Conservation (phyloP, 495 filamentous ascomycete genomes). For the Hypoxylon lienhwacheense region DNA sequence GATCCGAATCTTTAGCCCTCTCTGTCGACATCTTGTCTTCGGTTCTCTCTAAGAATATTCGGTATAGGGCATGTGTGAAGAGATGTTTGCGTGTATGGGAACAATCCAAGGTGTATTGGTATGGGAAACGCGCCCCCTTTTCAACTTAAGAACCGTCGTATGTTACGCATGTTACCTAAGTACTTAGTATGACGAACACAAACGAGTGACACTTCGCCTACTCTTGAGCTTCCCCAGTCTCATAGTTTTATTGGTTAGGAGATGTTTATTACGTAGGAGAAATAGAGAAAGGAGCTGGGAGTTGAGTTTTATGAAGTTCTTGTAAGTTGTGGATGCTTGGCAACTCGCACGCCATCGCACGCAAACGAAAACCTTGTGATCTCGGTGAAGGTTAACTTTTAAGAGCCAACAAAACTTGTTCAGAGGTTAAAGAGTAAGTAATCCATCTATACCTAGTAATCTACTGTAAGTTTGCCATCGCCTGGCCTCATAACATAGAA, state of each 20-base stretch:
- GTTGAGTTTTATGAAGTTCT: slow-evolving; percentile 11
- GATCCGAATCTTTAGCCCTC: slow-evolving; percentile 22
- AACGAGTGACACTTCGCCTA: slow-evolving; percentile 5
- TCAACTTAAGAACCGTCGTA: slow-evolving; percentile 9
- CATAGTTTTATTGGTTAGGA: slow-evolving; percentile 16
- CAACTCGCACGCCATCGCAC: slow-evolving; percentile 35
- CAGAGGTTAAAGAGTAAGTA: too few relatives aligned
- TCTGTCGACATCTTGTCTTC: slow-evolving; percentile 20
- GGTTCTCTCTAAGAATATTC: neutral
- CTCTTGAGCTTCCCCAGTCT: slow-evolving; percentile 12
- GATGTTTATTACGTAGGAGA: slow-evolving; percentile 23
- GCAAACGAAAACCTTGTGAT: slow-evolving; percentile 37
- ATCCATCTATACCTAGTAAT: too few relatives aligned
- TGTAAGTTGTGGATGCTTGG: slow-evolving; percentile 34
- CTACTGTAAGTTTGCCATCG: too few relatives aligned
- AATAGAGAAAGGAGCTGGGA: slow-evolving; percentile 5
- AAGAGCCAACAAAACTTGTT: too few relatives aligned
- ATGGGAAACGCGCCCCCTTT: slow-evolving; percentile 6
- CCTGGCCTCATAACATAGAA: too few relatives aligned
- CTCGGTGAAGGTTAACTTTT: too few relatives aligned
- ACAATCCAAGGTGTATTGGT: neutral
- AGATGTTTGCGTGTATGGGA: too few relatives aligned
- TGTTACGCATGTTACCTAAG: slow-evolving; percentile 16
- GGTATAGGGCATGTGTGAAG: too few relatives aligned
- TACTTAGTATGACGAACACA: too few relatives aligned